Evolutionary conservation across 2,329 filamentous ascomycete species (phyloP), one percentile per base, ranked within the genome.

Genomic region (Sphaceloma murrayae): DNA sequence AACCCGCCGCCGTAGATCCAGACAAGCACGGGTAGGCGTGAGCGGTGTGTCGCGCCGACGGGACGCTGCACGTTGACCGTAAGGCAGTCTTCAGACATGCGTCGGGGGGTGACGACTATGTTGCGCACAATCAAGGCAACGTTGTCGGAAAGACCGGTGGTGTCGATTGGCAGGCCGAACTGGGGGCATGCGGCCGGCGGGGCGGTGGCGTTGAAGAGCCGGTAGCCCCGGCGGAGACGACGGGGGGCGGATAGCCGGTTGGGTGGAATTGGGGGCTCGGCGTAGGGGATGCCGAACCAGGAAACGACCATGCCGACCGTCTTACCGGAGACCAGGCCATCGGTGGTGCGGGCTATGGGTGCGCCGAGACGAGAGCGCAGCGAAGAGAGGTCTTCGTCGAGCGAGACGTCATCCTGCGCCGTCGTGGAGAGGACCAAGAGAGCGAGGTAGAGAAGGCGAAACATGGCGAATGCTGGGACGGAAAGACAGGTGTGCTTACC

Each of bases 51-150:
- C 1, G 58, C 60, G 46, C 61, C 57, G n/a, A 50, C 51, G 11
- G 63, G 59, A 3, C 57, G 52, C 33, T 57, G 62, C 5, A 82
- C 67, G 51, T 80, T 81, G 48, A 81, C 60, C 33, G 74, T 77
- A 3, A 81, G 64, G 49, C 78, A 81, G 52, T 79, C 72, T 52
- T 80, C 77, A 34, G 13, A 17, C 32, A 34, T 34, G 14, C 32
- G 32, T 19, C 10, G 32, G 4, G 32, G 32, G 5, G 19, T 19
- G 13, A 34, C 32, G 5, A 34, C 32, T 13, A 34, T 34, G 32
- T 34, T 34, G 32, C 32, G 32, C 6, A 34, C 32, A 17, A 34
- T 34, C 4, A 34, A n/a, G n/a, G 32, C 32, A 7, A 34, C 32
- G n/a, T 34, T 17, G 3, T 34, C 32, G 7, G 32, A 17, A 17